Evolutionary conservation across 129 eudicot genomes (phyloP), one percentile per base, ranked within the genome.

Genomic region (Centrapalus pauciflorus): DNA sequence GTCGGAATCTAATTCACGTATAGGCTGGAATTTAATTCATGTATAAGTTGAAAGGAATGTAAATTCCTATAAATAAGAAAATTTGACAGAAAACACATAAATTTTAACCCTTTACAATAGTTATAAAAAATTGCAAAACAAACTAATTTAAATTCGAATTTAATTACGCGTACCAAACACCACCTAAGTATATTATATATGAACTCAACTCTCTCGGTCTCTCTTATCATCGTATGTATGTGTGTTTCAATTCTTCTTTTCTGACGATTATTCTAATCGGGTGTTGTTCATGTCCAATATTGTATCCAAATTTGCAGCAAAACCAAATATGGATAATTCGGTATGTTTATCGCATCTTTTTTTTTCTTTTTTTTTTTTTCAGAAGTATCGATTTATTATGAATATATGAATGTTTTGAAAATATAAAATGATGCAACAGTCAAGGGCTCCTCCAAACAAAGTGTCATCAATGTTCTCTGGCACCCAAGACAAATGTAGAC

Each of bases 401-500:
- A 48, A 34, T 62, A 25, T 34, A 10, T 33, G 77, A 34, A 50
- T 62, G 58, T 19, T 70, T 41, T 16, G 10, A 58, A 38, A 45
- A 28, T 58, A 38, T 58, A 38, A 52, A 23, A 13, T 14, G 13
- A 37, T 69, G 19, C 13, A 69, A 83, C 80, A 90, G 92, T 38
- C 83, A 58, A 90, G 60, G 75, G 59, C 77, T 25, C 51, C 50
- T 13, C 95, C 95, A 28, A 92, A 76, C 95, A 92, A 88, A 66
- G 57, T 87, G 55, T 87, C 95, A 8, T 64, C 84, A 43, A 24
- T 90, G 77, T 90, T 90, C 71, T 84, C 83, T 83, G 94, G 98
- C 59, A 92, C 98, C 20, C 95, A 81, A 81, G 98, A 92, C 27
- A 92, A 92, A 80, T 92, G 98, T 55, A 68, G 90, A 62, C 83